phyloP scores from a whole-genome alignment of 352 stramenopile species.

The Porosira glacialis region DNA sequence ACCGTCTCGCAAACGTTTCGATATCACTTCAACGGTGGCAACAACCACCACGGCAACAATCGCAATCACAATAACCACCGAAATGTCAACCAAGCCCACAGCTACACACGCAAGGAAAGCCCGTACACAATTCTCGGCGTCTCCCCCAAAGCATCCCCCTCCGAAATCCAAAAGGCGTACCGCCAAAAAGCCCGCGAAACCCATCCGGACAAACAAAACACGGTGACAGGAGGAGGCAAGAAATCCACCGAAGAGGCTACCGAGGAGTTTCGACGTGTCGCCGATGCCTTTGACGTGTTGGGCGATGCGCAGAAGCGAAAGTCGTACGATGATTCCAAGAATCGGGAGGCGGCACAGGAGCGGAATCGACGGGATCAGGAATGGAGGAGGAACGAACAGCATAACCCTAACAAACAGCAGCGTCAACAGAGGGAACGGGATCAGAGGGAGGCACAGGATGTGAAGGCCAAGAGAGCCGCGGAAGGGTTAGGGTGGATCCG shows the following conservation, averaged over 20 bases:
- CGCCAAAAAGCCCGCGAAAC: constrained; percentile 19
- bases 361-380: constrained; percentile 8
- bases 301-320: constrained; percentile 17
- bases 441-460: constrained; percentile 19
- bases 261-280: constrained; percentile 30
- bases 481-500: too few species aligned
- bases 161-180: constrained; percentile 23
- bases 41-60: too few species aligned
- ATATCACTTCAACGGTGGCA: too few species aligned
- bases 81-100: too few species aligned
- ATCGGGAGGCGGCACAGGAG: neutral
- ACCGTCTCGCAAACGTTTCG: too few species aligned
- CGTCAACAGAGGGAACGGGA: constrained; percentile 1
- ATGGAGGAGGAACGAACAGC: constrained; percentile 1
- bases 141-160: constrained; percentile 6
- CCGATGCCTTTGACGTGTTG: constrained; percentile 31
- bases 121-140: constrained; percentile 26
- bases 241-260: constrained; percentile 22
- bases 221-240: too few species aligned
- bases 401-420: constrained; percentile 4
- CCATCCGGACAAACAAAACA: too few species aligned
- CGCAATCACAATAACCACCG: too few species aligned
- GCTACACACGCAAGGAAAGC: constrained; percentile 13
- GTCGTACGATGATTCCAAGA: constrained; percentile 19
- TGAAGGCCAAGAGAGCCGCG: too few species aligned